Percentiles rank a stretch among this genome's conserved stretches.
phyloP scores from a whole-genome alignment of 306 rosid species.

The Sicyos baderoa region DNA sequence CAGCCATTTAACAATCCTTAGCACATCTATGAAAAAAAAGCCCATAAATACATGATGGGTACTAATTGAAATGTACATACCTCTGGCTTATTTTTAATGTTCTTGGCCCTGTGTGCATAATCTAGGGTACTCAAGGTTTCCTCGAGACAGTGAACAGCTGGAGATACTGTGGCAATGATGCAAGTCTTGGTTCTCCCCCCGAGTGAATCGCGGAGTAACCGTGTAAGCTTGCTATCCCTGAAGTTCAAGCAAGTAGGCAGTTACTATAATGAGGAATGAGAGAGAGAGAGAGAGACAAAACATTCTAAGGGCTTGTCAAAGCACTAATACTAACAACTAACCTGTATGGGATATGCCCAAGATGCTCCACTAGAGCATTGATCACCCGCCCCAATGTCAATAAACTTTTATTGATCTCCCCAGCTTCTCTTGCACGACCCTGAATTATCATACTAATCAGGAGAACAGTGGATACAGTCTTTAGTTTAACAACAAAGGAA shows the following conservation, averaged over 20 bases:
- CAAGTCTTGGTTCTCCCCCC: conserved; percentile 99
- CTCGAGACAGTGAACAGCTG: conserved; percentile 94
- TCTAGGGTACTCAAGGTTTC: conserved; percentile 93
- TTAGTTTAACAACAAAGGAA: conserved; percentile 4
- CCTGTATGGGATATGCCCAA: conserved; percentile 97
- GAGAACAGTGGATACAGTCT: conserved; percentile 7
- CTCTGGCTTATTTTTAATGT: conserved; percentile 92
- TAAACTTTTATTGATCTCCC: conserved; percentile 94
- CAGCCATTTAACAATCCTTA: not conserved
- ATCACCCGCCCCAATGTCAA: conserved; percentile 93
- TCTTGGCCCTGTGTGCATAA: conserved; percentile 91
- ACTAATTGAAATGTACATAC: conserved; percentile 30
- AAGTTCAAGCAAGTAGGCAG: conserved; percentile 18
- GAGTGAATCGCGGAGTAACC: conserved; percentile 95
- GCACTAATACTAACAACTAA: conserved; percentile 15
- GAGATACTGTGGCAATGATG: conserved; percentile 95
- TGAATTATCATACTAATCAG: conserved; percentile 20
- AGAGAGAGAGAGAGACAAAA: not conserved
- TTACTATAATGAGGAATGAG: conserved; percentile 10
- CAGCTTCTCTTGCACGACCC: conserved; percentile 99
- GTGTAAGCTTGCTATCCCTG: conserved; percentile 96
- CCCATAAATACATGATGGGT: not conserved
- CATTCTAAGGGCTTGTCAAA: not conserved
- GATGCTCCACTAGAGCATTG: conserved; percentile 91
- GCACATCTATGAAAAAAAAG: not conserved